Evolutionary conservation across 2,329 filamentous ascomycete species (phyloP), one percentile per base, ranked within the genome.

Genomic region (Ascochyta pisi): DNA sequence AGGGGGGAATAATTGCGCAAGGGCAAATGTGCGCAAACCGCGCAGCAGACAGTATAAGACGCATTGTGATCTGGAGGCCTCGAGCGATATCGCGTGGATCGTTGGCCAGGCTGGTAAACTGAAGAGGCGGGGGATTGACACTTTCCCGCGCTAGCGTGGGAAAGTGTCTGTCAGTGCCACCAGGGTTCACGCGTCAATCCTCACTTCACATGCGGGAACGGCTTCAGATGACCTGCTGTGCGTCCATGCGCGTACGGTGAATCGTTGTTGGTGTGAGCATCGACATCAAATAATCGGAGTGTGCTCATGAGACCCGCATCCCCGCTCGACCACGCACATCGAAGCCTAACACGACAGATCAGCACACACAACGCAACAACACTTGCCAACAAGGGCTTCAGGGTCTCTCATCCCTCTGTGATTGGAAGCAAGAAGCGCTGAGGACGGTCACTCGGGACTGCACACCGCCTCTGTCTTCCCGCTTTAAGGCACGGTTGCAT

Each of bases 151-250:
- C 53, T 45, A 55, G 45, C 26, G 19, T 23, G 53, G 47, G 45
- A 50, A 29, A 40, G 41, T 41, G 35, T n/a, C 41, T 37, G 23
- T 35, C 42, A 34, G 19, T 19, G 31, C 48, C 24, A 41, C 42
- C 41, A 33, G 46, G 47, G 35, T 38, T 50, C 53, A 24, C 31
- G 47, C 47, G 37, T 50, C 31, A 50, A 47, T 50, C 27, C 29
- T 56, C 26, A 56, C 42, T 39, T 50, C 37, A 47, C 47, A 33
- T 41, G 53, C 53, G 15, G 37, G 37, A 47, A 31, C 15, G 9
- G 37, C 33, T 40, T 45, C 53, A 56, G 48, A 56, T 56, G 53
- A 56, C 53, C 53, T 27, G 44, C 27, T 35, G 53, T 51, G 38
- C 43, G 15, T 22, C 53, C 53, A 31, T 34, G 33, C 38, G n/a